A percentile compares a stretch with the other conserved stretches of the same genome.
These are phyloP conservation scores for Annona cherimola DNA, from an alignment of 164 flowering plant genomes.

Conservation along the genomic window DNA sequence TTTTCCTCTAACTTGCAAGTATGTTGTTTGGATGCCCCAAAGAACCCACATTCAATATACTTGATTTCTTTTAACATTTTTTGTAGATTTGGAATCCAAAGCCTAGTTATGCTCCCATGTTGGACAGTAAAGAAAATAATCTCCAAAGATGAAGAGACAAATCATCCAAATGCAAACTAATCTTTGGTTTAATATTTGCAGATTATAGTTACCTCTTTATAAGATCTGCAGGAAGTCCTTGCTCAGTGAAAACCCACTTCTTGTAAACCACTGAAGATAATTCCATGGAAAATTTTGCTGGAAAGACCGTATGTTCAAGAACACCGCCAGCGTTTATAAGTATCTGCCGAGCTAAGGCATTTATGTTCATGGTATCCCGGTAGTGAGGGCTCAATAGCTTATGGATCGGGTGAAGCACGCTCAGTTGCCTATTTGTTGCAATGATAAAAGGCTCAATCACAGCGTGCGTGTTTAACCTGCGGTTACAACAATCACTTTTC, in stretches of 20 bases:
- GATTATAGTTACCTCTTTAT: constrained; percentile 48
- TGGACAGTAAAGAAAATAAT: neutral
- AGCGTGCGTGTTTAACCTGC: constrained; percentile 89
- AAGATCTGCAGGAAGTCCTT: constrained; percentile 75
- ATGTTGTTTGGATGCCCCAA: too few relatives aligned
- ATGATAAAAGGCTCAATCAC: constrained; percentile 82
- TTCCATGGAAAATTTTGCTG: constrained; percentile 69
- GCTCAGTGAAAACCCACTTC: constrained; percentile 68
- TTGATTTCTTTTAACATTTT: neutral
- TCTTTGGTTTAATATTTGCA: neutral
- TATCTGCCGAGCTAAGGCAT: constrained; percentile 75
- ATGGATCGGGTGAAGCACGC: constrained; percentile 74
- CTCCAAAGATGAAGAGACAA: too few relatives aligned
- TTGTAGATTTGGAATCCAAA: neutral
- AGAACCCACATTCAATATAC: too few relatives aligned
- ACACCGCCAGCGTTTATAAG: constrained; percentile 78
- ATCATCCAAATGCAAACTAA: neutral
- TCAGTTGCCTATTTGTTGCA: constrained; percentile 74
- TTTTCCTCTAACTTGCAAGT: too few relatives aligned
- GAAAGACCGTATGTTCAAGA: constrained; percentile 75
- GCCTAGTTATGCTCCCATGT: neutral
- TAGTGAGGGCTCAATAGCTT: constrained; percentile 88
- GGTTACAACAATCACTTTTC: neutral
- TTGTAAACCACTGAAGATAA: constrained; percentile 66
- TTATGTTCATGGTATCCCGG: constrained; percentile 82